Conservation (phyloP, 441 rosid species). For the Mallotus japonicus region DNA sequence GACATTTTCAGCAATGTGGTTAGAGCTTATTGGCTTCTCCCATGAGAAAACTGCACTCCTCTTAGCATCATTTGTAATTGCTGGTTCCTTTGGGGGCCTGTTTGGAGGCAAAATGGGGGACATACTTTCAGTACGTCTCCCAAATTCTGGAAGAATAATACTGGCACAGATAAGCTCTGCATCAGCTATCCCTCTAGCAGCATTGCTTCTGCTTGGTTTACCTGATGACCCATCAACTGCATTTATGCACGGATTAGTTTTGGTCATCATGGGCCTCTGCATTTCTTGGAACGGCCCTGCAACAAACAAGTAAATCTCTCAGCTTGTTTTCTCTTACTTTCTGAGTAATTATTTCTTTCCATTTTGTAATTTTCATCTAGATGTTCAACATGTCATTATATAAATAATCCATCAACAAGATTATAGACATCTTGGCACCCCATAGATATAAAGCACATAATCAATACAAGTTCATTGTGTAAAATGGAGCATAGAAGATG, state of each 20-base stretch:
- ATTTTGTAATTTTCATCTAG: no score
- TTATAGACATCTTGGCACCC: no score
- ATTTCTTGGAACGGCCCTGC: constrained; percentile 12
- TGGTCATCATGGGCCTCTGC: constrained; percentile 15
- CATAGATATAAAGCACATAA: not conserved
- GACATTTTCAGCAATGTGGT: constrained; percentile 83
- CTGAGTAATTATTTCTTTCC: not conserved
- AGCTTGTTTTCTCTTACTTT: not conserved
- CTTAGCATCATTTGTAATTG: constrained; percentile 53
- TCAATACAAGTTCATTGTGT: not conserved
- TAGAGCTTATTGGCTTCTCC: constrained; percentile 79
- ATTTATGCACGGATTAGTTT: constrained; percentile 43
- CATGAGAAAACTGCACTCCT: constrained; percentile 65
- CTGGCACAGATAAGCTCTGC: constrained; percentile 83
- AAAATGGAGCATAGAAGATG: not conserved
- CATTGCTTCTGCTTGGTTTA: constrained; percentile 62
- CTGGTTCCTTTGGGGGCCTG: constrained; percentile 71
- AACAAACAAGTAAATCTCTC: constrained; percentile 51
- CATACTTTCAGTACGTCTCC: constrained; percentile 49
- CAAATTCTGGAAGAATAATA: constrained; percentile 75
- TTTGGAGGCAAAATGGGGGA: constrained; percentile 89
- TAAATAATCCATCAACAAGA: no score
- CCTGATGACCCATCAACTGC: constrained; percentile 68
- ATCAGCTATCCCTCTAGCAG: constrained; percentile 76
- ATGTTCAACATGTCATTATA: no score